Conservation (phyloP, 1,139 yeast species). For the Zygotorulaspora mrakii region DNA sequence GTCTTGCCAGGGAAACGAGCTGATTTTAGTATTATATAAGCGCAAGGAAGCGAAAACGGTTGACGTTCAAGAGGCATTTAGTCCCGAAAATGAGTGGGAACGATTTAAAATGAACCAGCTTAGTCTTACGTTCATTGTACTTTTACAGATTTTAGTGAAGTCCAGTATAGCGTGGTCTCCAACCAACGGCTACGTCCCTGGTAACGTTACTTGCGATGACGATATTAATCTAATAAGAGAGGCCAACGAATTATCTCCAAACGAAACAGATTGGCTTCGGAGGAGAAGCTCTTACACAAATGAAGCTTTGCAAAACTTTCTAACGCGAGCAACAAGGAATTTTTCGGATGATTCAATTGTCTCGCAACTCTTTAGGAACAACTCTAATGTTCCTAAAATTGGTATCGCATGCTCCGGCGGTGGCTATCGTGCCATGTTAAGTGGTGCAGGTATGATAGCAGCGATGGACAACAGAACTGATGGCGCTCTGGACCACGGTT, state of each 20-base stretch:
- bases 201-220: slow-evolving; percentile 52
- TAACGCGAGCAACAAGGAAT: slow-evolving; percentile 54
- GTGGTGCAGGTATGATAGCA: slow-evolving; percentile 78
- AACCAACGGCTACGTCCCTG: slow-evolving; percentile 61
- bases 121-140: slow-evolving; percentile 3
- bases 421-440: slow-evolving; percentile 84
- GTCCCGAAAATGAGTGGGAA: background rate
- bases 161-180: slow-evolving; percentile 51
- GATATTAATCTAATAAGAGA: slow-evolving; percentile 39
- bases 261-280: slow-evolving; percentile 38
- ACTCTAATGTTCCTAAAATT: slow-evolving; percentile 36
- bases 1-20: slow-evolving; percentile 1
- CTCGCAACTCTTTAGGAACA: slow-evolving; percentile 37
- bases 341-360: slow-evolving; percentile 41
- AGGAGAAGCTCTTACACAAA: slow-evolving; percentile 53
- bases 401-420: slow-evolving; percentile 88
- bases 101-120: slow-evolving; percentile 6
- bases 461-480: slow-evolving; percentile 73
- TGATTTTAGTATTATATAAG: background rate
- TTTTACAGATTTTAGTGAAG: slow-evolving; percentile 1
- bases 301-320: slow-evolving; percentile 51
- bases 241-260: slow-evolving; percentile 35
- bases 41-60: background rate
- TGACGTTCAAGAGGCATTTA: background rate
- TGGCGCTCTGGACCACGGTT: slow-evolving; percentile 54